phyloP scores from a whole-genome alignment of 768 basidiomycete genomes.

The Inosperma sp. region DNA sequence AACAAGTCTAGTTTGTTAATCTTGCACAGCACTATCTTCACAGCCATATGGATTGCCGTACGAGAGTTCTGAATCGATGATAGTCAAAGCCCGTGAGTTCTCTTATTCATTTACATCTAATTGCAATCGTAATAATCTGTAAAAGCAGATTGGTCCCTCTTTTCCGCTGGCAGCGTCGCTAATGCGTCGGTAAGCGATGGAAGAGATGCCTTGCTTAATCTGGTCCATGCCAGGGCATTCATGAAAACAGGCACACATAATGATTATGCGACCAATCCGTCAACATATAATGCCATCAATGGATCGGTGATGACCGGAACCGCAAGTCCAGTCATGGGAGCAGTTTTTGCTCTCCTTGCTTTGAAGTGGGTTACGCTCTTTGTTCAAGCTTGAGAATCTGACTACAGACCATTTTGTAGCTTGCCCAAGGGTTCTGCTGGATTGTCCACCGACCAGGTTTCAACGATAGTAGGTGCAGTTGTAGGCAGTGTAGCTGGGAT shows the following conservation, averaged over 20 bases:
- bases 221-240: slow-evolving; percentile 24
- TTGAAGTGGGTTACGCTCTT: slow-evolving; percentile 18
- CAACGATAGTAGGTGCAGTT: too few relatives aligned
- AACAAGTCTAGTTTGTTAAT: not conserved
- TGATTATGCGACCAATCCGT: slow-evolving; percentile 16
- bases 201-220: slow-evolving; percentile 33
- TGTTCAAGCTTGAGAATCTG: not conserved
- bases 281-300: slow-evolving; percentile 20
- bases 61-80: slow-evolving; percentile 20
- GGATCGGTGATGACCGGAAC: slow-evolving; percentile 12
- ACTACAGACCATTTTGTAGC: not conserved
- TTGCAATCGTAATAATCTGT: not conserved
- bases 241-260: slow-evolving; percentile 1
- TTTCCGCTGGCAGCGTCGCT: slow-evolving; percentile 41
- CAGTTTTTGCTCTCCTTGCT: slow-evolving; percentile 26
- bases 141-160: slow-evolving; percentile 50
- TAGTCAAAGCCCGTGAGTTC: slow-evolving; percentile 24
- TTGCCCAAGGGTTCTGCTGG: too few relatives aligned
- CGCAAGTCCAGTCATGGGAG: slow-evolving; percentile 32
- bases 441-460: too few relatives aligned
- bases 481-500: too few relatives aligned
- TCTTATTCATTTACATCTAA: not conserved
- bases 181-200: slow-evolving; percentile 12
- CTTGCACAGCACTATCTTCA: not conserved
- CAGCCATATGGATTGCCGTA: slow-evolving; percentile 16